phyloP scores from a whole-genome alignment of 805 yeast genomes.

The Isabelozyma rhagii region DNA sequence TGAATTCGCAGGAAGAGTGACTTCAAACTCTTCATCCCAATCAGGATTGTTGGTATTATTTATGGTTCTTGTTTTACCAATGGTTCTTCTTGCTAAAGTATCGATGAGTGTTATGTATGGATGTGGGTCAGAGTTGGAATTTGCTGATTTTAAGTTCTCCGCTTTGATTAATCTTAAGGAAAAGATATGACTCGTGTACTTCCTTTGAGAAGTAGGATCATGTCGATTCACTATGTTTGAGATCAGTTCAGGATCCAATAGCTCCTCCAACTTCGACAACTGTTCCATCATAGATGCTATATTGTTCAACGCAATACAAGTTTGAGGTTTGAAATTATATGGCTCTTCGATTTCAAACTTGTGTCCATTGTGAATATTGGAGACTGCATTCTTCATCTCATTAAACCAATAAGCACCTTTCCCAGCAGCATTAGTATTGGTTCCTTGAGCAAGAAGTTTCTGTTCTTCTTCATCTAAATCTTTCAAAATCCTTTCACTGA shows the following conservation, averaged over 20 bases:
- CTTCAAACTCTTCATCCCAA: constrained; percentile 87
- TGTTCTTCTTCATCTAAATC: constrained; percentile 40
- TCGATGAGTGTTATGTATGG: constrained; percentile 65
- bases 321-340: constrained; percentile 53
- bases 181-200: constrained; percentile 51
- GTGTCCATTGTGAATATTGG: constrained; percentile 31
- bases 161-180: constrained; percentile 63
- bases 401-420: constrained; percentile 42
- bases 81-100: constrained; percentile 47
- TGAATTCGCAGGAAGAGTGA: constrained; percentile 35
- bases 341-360: constrained; percentile 43
- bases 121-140: constrained; percentile 29
- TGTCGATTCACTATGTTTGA: constrained; percentile 37
- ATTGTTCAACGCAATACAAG: constrained; percentile 78
- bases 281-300: constrained; percentile 50
- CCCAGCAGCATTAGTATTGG: constrained; percentile 13
- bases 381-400: constrained; percentile 52
- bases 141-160: constrained; percentile 51
- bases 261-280: constrained; percentile 50
- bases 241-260: constrained; percentile 56
- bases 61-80: constrained; percentile 69
- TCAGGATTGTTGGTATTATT: constrained; percentile 63
- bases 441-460: constrained; percentile 12
- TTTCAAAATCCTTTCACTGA: constrained; percentile 32
- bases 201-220: constrained; percentile 28